Evolutionary conservation across 805 yeast genomes (phyloP), one percentile per base, ranked within the genome.

Genomic region (Zygoascus flipseniorum): DNA sequence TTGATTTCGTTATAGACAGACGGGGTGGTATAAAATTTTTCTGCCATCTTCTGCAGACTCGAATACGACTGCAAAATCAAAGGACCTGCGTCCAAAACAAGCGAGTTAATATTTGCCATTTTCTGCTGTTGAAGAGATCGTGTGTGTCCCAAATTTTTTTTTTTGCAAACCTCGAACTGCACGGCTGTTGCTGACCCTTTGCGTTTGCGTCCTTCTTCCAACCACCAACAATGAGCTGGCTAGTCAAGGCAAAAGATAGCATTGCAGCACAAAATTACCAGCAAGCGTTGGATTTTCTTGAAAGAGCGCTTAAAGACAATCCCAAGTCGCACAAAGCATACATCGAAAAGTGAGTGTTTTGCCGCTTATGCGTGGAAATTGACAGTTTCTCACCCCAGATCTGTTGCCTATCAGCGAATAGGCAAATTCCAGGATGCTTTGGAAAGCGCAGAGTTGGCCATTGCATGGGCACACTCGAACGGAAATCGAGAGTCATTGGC

Each of bases 21-120:
- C 13, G 98, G 97, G 1, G 97, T 88, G 13, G 97, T 90, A 67
- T 75, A 85, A 63, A 87, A 87, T n/a, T 70, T 68, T 16, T 76
- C 69, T 0, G 96, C 97, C 64, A 77, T 79, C 58, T 78, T 80
- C 62, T 83, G 82, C 46, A 93, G 73, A 19, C 83, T 78, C 2
- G 89, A 76, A 11, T 86, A 87, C 5, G 93, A 76, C 62, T 88
- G 95, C 1, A 95, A 85, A 60, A 93, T 86, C 60, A 93, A 72
- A 5, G 99, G 99, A 50, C 96, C 93, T 2, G 99, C 98, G 77
- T 93, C 99, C 59, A 93, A 76, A 35, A 88, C 86, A 53, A 95
- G 73, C 1, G 82, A 73, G 56, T 77, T 54, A 76, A 63, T 60
- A 31, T 43, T 50, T 14, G 55, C 28, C 57, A 52, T 52, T 18